Evolutionary conservation across 306 rosid genomes (phyloP).

Genomic region (Senna siamea): DNA sequence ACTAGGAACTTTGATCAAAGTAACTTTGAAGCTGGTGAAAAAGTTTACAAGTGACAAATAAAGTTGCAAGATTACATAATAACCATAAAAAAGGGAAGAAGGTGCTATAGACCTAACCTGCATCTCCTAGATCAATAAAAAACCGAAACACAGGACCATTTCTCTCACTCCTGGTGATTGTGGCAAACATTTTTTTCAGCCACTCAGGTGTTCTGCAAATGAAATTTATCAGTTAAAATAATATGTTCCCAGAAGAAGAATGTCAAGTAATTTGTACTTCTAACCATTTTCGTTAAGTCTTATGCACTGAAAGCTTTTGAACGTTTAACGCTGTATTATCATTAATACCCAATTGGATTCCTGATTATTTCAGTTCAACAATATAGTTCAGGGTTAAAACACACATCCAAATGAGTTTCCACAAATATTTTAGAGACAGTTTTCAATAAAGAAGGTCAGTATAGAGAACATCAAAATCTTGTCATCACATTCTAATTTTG

Average conservation of each 20-base stretch:
- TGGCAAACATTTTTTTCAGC: constrained; percentile 85
- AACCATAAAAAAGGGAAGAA: constrained; percentile 1
- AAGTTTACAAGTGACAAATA: background rate
- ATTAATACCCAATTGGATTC: background rate
- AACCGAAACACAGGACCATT: constrained; percentile 94
- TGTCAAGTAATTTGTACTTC: background rate
- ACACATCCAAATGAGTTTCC: background rate
- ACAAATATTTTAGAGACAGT: background rate
- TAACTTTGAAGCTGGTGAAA: constrained; percentile 17
- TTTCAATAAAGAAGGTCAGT: background rate
- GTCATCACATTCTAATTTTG: background rate
- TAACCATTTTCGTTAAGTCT: constrained; percentile 23
- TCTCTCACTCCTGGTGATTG: constrained; percentile 80
- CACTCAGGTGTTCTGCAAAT: constrained; percentile 84
- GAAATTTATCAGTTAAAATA: constrained; percentile 27
- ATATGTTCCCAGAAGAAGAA: constrained; percentile 14
- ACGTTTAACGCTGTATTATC: constrained; percentile 23
- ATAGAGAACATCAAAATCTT: background rate
- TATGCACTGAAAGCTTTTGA: constrained; percentile 7
- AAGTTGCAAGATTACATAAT: constrained; percentile 19
- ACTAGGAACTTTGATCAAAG: constrained; percentile 9
- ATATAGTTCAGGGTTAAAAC: background rate
- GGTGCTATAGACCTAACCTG: constrained; percentile 59
- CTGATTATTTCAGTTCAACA: background rate
- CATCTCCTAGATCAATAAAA: constrained; percentile 97